Base-by-base conservation (phyloP, 371 early-diverging fungal species). In the Basidiobolus meristosporus region DNA sequence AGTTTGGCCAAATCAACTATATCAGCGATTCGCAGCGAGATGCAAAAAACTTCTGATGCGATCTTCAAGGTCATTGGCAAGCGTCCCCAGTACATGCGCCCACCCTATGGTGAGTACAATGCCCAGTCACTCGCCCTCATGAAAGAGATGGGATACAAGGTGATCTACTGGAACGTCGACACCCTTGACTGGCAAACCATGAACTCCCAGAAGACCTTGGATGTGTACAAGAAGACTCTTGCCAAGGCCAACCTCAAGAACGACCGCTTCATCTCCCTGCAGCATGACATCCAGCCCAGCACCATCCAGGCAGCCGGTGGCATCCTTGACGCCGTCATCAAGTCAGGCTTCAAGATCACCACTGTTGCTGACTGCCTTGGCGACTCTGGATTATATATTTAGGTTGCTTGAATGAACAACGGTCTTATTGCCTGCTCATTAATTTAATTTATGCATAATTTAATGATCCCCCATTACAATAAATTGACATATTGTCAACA, bases 1-100 rank as follows among this genome's bases (percentile, higher is more conserved):
- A 45, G 60, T 31, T 36, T 68, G 6, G 49, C 54, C 44, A 50
- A 50, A 29, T 29, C 56, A 18, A 46, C 45, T 7, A 60, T 56
- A n/a, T 53, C 47, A 21, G 50, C 53, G 19, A 56, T 63, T 3
- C 15, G n/a, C 14, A 39, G 43, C n/a, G 44, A 52, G 38, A 39
- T 52, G 20, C 26, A 23, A 9, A 21, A 17, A 52, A 52, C 36
- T 45, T 57, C 44, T 47, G 51, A 29, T 38, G 49, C n/a, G 48
- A 57, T 47, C 28, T 38, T n/a, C n/a, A n/a, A n/a, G n/a, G n/a
- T n/a, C n/a, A n/a, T n/a, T n/a, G n/a, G n/a, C n/a, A n/a, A n/a
- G n/a, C n/a, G n/a, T n/a, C n/a, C n/a, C n/a, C n/a, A n/a, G n/a
- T n/a, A n/a, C n/a, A n/a, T n/a, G n/a, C 57, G 76, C 11, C 44